phyloP scores from a whole-genome alignment of 2,329 filamentous ascomycete species.

The Dothidotthia symphoricarpi region DNA sequence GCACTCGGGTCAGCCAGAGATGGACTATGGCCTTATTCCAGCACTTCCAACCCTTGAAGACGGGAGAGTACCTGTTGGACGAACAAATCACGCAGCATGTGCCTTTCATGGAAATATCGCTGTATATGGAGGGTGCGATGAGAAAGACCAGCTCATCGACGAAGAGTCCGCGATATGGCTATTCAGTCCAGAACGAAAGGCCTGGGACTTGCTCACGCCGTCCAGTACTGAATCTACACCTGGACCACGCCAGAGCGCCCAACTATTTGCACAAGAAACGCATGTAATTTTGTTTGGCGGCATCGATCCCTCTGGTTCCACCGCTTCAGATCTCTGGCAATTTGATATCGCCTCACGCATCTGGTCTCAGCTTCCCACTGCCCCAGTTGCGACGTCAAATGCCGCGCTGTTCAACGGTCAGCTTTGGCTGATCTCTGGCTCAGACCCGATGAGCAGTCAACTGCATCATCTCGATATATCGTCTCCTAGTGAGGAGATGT shows the following conservation, averaged over 20 bases:
- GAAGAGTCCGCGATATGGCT: constrained; percentile 44
- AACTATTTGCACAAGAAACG: constrained; percentile 22
- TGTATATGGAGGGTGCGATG: constrained; percentile 43
- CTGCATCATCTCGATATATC: constrained; percentile 28
- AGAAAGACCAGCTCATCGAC: constrained; percentile 33
- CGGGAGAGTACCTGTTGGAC: constrained; percentile 33
- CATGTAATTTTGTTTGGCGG: constrained; percentile 30
- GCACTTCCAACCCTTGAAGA: constrained; percentile 36
- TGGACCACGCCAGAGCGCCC: constrained; percentile 20
- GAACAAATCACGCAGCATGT: constrained; percentile 44
- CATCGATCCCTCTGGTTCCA: constrained; percentile 19
- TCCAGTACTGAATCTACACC: constrained; percentile 16
- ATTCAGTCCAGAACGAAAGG: constrained; percentile 36
- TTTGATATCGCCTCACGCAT: constrained; percentile 20
- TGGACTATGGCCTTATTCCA: constrained; percentile 46
- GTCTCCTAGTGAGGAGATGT: constrained; percentile 17
- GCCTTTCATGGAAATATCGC: constrained; percentile 42
- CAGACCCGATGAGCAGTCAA: constrained; percentile 32
- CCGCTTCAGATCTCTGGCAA: constrained; percentile 30
- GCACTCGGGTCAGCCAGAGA: constrained; percentile 31
- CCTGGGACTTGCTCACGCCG: constrained; percentile 24
- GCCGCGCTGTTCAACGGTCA: constrained; percentile 39
- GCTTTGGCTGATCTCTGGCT: constrained; percentile 43
- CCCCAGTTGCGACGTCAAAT: constrained; percentile 33
- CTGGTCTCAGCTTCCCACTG: constrained; percentile 28